Conservation (phyloP, 2,329 filamentous ascomycete genomes). For the Clonostachys sp. region DNA sequence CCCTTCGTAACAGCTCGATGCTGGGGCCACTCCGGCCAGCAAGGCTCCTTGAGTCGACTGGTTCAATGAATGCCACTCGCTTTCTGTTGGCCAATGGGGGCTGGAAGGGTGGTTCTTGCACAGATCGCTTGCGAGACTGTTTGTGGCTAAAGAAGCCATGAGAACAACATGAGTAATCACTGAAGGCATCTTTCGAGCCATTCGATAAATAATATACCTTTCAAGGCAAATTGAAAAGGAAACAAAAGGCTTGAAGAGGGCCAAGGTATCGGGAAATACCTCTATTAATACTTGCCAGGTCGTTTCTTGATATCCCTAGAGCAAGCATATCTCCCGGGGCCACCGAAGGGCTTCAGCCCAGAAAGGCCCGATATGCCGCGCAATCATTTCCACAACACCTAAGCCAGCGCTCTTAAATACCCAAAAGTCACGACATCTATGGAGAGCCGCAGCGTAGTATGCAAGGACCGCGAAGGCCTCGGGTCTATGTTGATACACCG, state of each 20-base stretch:
- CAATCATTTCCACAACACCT: not conserved
- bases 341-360: not conserved
- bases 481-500: conserved; percentile 24
- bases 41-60: not conserved
- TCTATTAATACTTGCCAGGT: too few relatives aligned
- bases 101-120: not conserved
- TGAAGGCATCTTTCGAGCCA: too few relatives aligned
- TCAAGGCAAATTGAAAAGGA: too few relatives aligned
- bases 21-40: too few relatives aligned
- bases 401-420: conserved; percentile 14
- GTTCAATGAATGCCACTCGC: not conserved
- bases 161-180: not conserved
- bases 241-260: too few relatives aligned
- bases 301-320: too few relatives aligned
- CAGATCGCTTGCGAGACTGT: too few relatives aligned
- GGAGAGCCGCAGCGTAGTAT: conserved; percentile 35
- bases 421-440: conserved; percentile 25
- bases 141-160: too few relatives aligned
- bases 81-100: not conserved
- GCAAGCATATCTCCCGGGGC: not conserved
- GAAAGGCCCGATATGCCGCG: not conserved
- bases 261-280: too few relatives aligned
- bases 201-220: too few relatives aligned
- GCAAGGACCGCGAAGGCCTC: conserved; percentile 33
- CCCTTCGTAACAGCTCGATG: not conserved